Base-by-base conservation (phyloP, 139 green algal species). In the Ettlia oleoabundans region DNA sequence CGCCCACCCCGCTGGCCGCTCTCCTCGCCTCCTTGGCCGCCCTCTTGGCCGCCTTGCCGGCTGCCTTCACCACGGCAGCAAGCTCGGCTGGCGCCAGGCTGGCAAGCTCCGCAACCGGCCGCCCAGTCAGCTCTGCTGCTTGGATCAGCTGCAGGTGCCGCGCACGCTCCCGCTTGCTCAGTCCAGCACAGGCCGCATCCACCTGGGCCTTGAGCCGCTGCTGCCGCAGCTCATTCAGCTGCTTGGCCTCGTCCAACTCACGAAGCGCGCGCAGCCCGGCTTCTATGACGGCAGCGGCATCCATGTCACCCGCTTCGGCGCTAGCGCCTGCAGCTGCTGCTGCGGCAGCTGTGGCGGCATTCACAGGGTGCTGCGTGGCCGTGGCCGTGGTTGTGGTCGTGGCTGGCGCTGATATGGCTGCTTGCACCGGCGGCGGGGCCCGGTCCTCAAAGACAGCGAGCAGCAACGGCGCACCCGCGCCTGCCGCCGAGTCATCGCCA, bases 351-450 rank as follows among this genome's bases (percentile, higher is more conserved):
- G 32, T 21, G 35, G 68, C 40, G 5, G 26, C 68, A n/a, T 24
- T 4, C 18, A 4, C n/a, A n/a, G n/a, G n/a, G n/a, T n/a, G n/a
- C n/a, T n/a, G n/a, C n/a, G n/a, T n/a, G n/a, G n/a, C n/a, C n/a
- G n/a, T n/a, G n/a, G n/a, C n/a, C n/a, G n/a, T n/a, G n/a, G n/a
- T n/a, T n/a, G n/a, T 18, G 1, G 41, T 3, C 42, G 30, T 15
- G 9, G 41, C 68, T 28, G 47, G 40, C 38, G 71, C 71, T 3
- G 30, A 19, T n/a, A 24, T 33, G 21, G 65, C n/a, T n/a, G n/a
- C n/a, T n/a, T n/a, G 19, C 35, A 38, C 18, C n/a, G 75, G 61
- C 33, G 76, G 43, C n/a, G 76, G 76, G 28, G 76, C 76, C 4
- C 58, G 38, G 28, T 58, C 40, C 67, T 55, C 67, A 55, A 75